Conservation (phyloP, 2,329 filamentous ascomycete species). For the Thelonectria discophora region DNA sequence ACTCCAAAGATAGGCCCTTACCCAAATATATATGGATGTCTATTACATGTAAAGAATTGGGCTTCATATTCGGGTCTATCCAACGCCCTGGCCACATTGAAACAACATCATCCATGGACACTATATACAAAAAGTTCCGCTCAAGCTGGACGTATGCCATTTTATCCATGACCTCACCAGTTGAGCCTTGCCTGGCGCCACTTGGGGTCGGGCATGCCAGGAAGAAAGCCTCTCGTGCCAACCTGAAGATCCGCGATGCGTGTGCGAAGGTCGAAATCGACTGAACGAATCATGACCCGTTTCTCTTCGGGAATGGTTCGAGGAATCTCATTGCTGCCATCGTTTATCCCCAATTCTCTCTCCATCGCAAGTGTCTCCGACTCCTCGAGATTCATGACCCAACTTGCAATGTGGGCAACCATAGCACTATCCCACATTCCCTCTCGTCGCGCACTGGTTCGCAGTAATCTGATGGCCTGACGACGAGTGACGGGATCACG, state of each 20-base stretch:
- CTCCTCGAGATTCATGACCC: slow-evolving; percentile 66
- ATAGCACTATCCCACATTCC: slow-evolving; percentile 75
- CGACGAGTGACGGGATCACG: slow-evolving; percentile 65
- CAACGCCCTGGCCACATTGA: too few relatives aligned
- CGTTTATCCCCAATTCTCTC: slow-evolving; percentile 19
- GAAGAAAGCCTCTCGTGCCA: slow-evolving; percentile 62
- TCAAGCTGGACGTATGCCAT: background rate
- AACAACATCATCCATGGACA: background rate
- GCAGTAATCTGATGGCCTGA: slow-evolving; percentile 68
- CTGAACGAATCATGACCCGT: slow-evolving; percentile 64
- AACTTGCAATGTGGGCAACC: slow-evolving; percentile 62
- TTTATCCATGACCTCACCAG: slow-evolving; percentile 52
- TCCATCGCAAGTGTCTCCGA: slow-evolving; percentile 48
- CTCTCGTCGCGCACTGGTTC: slow-evolving; percentile 68
- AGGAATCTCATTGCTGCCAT: slow-evolving; percentile 26
- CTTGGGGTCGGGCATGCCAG: slow-evolving; percentile 57
- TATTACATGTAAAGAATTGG: too few relatives aligned
- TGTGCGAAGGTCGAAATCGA: slow-evolving; percentile 65
- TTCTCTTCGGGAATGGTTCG: slow-evolving; percentile 59
- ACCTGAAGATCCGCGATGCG: slow-evolving; percentile 60
- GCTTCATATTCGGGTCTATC: too few relatives aligned
- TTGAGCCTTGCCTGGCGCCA: slow-evolving; percentile 55
- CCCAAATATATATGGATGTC: too few relatives aligned
- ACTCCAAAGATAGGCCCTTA: too few relatives aligned
- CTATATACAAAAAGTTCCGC: background rate